These are phyloP conservation scores for Exserohilum rostratum DNA, from an alignment of 2,329 filamentous ascomycete species.

Conservation along the genomic window DNA sequence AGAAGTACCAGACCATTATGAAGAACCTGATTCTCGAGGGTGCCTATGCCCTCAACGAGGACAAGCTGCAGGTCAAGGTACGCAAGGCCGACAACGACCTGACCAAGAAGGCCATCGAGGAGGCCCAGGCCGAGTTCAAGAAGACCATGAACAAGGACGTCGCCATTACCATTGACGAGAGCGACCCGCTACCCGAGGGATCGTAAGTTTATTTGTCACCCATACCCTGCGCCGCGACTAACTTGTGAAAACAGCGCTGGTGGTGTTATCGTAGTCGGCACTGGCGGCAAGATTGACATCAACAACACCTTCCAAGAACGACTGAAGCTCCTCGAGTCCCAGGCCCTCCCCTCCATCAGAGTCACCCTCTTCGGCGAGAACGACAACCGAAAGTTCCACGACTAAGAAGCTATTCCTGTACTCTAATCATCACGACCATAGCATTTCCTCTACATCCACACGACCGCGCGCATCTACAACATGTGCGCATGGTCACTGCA, in stretches of 20 bases:
- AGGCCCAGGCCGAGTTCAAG: slow-evolving; percentile 83
- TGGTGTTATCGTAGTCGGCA: slow-evolving; percentile 79
- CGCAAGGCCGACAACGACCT: slow-evolving; percentile 79
- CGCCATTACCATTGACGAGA: slow-evolving; percentile 75
- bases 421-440: not conserved
- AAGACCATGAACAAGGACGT: slow-evolving; percentile 73
- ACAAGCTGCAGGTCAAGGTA: slow-evolving; percentile 73
- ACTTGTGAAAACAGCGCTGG: slow-evolving; percentile 67
- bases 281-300: slow-evolving; percentile 92
- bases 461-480: not conserved
- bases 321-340: slow-evolving; percentile 80
- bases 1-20: slow-evolving; percentile 76
- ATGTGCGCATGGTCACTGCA: not conserved
- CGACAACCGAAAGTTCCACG: slow-evolving; percentile 91
- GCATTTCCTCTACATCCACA: not conserved
- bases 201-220: slow-evolving; percentile 66
- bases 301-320: slow-evolving; percentile 98
- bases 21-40: slow-evolving; percentile 87
- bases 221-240: not conserved
- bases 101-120: slow-evolving; percentile 78
- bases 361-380: slow-evolving; percentile 92
- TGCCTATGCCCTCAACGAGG: slow-evolving; percentile 84
- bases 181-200: slow-evolving; percentile 77
- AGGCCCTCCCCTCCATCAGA: slow-evolving; percentile 82
- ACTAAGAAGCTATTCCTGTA: slow-evolving; percentile 60